Conservation (phyloP, 2,329 filamentous ascomycete genomes). For the Aschersonia sp. region DNA sequence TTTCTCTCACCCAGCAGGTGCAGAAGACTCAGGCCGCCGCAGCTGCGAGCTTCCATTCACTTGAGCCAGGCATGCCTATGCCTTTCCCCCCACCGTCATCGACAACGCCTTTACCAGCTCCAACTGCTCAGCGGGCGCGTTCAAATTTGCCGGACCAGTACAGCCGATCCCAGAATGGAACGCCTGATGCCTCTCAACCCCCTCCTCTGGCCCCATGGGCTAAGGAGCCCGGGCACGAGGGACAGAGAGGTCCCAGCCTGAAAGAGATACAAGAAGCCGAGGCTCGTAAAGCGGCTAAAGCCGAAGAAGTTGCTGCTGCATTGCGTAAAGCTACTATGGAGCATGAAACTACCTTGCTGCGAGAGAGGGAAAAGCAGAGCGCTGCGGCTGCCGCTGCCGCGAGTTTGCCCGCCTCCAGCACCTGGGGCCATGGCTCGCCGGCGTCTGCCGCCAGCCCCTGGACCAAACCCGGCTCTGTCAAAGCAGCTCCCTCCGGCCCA, state of each 20-base stretch:
- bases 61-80: conserved; percentile 53
- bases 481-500: conserved; percentile 16
- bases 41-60: conserved; percentile 29
- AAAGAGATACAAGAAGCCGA: conserved; percentile 96
- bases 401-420: conserved; percentile 75
- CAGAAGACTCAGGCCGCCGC: conserved; percentile 53
- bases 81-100: conserved; percentile 60
- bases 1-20: conserved; percentile 72
- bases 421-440: conserved; percentile 73
- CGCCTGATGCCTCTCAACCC: conserved; percentile 45
- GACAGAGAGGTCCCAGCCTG: conserved; percentile 74
- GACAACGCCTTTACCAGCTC: conserved; percentile 71
- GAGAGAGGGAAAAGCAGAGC: conserved; percentile 40
- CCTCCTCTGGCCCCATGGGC: conserved; percentile 90
- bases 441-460: conserved; percentile 51
- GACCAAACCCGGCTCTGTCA: conserved; percentile 45
- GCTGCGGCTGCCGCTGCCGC: conserved; percentile 48
- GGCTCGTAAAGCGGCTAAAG: conserved; percentile 80
- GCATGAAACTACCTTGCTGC: conserved; percentile 52
- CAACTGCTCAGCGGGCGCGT: conserved; percentile 70
- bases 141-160: conserved; percentile 71
- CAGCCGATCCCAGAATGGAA: conserved; percentile 60
- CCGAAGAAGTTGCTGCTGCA: conserved; percentile 66
- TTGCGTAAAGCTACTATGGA: conserved; percentile 66
- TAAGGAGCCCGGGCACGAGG: conserved; percentile 58